phyloP scores from a whole-genome alignment of 1,284 basidiomycete species.

The Sanghuangporus sanghuang region DNA sequence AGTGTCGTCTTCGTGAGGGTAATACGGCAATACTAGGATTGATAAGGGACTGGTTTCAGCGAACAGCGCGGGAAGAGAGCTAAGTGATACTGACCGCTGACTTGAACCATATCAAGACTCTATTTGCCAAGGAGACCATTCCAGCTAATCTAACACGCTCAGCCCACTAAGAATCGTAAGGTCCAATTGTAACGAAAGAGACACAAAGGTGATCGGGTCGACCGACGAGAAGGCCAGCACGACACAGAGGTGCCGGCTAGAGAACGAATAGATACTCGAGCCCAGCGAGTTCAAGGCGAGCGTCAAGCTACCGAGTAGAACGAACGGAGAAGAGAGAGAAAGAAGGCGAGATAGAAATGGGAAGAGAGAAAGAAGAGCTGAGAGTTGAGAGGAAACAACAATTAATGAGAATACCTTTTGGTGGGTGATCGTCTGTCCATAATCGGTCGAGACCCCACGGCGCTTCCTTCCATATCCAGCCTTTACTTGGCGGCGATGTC shows the following conservation, averaged over 20 bases:
- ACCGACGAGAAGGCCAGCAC: not conserved
- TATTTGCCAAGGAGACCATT: not conserved
- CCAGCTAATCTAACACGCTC: not conserved
- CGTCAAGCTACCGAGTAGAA: not conserved
- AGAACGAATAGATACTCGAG: not conserved
- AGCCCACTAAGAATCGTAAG: not conserved
- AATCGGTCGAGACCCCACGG: no score
- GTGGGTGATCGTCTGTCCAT: no score
- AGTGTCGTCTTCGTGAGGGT: conserved; percentile 33
- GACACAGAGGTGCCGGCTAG: not conserved
- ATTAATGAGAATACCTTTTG: not conserved
- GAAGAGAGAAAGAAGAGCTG: not conserved
- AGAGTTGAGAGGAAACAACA: not conserved
- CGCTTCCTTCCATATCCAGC: no score
- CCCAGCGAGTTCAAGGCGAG: not conserved
- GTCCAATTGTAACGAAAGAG: not conserved
- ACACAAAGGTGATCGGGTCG: not conserved
- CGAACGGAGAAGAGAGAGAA: not conserved
- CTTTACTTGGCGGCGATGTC: no score
- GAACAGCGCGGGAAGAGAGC: not conserved
- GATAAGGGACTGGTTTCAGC: not conserved
- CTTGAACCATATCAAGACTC: conserved; percentile 7
- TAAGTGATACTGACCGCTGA: conserved; percentile 3
- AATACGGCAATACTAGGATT: conserved; percentile 28
- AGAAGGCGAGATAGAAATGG: not conserved